Evolutionary conservation across 1,139 yeast species (phyloP), one percentile per base, ranked within the genome.

Genomic region (Debaryomycetaceae sp.): DNA sequence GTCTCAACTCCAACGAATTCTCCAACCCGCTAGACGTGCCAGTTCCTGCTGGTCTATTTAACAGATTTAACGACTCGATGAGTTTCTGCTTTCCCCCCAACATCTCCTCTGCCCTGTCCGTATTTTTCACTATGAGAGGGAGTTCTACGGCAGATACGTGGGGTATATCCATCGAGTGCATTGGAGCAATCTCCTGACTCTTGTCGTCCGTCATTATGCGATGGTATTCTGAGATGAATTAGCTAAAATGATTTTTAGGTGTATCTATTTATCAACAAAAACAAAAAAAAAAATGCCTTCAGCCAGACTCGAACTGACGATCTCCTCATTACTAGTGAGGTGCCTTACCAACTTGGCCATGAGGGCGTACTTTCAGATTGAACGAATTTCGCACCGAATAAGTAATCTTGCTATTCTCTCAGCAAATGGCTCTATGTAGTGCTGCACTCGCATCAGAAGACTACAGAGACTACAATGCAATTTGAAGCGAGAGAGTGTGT

Each of bases 321-420:
- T 83, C 89, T 83, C 86, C 82, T 81, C 88, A 83, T 83, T 83
- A 83, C 88, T 83, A 83, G 89, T 83, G 88, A 81, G 82, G 86
- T 85, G 89, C 89, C 88, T 83, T 84, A 83, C 88, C 89, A 83
- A 82, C 88, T 83, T 83, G 88, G 88, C 84, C 85, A 80, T 78
- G 76, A 59, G 63, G 68, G 69, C 69, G 31, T 5, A 36, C 11
- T 27, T 27, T 27, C 31, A 27, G 4, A 27, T 8, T 27, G 20
- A 17, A 17, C 3, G 20, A 2, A 17, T 17, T 17, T 17, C 20
- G 20, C 4, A 17, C 20, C 20, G 20, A 17, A 2, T 17, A 17
- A 17, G 20, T 17, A 2, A 4, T 17, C 20, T 17, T 17, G 20
- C 20, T 17, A 17, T 17, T 17, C 20, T 17, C 20, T 17, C 20